A percentile compares a stretch with the other conserved stretches of the same genome.
These are phyloP conservation scores for Singerocomus inundabilis DNA, from an alignment of 1,284 basidiomycete species.

Conservation along the genomic window DNA sequence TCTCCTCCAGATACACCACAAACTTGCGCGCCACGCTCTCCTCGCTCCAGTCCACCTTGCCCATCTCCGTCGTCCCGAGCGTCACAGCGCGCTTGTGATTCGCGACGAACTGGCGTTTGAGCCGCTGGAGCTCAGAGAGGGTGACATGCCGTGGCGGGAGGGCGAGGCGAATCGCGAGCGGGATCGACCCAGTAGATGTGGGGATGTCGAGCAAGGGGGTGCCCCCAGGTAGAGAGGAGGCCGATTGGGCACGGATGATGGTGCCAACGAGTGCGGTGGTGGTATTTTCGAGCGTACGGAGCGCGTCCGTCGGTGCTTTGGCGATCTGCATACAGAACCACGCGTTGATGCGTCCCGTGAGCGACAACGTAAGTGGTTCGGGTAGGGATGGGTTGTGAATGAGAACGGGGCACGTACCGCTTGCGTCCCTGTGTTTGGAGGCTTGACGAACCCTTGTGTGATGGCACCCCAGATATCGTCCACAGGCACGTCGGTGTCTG, in stretches of 20 bases:
- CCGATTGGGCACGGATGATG: constrained; percentile 60
- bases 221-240: constrained; percentile 48
- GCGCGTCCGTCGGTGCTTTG: constrained; percentile 79
- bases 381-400: constrained; percentile 24
- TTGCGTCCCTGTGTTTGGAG: constrained; percentile 85
- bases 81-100: constrained; percentile 87
- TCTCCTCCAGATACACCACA: constrained; percentile 76
- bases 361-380: background rate
- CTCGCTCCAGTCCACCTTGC: constrained; percentile 74
- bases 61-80: constrained; percentile 78
- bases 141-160: constrained; percentile 73
- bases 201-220: constrained; percentile 45
- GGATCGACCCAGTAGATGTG: constrained; percentile 34
- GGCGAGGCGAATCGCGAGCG: constrained; percentile 35
- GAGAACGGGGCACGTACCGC: constrained; percentile 44
- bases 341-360: background rate
- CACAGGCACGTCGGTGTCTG: constrained; percentile 67
- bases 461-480: constrained; percentile 81
- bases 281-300: constrained; percentile 76
- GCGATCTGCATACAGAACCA: constrained; percentile 45
- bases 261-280: constrained; percentile 65
- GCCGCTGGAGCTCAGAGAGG: constrained; percentile 80
- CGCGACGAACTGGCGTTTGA: constrained; percentile 86
- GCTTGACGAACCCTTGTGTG: constrained; percentile 77
- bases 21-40: constrained; percentile 73